Evolutionary conservation across 345 rosid genomes (phyloP).

Genomic region (Passiflora organensis): DNA sequence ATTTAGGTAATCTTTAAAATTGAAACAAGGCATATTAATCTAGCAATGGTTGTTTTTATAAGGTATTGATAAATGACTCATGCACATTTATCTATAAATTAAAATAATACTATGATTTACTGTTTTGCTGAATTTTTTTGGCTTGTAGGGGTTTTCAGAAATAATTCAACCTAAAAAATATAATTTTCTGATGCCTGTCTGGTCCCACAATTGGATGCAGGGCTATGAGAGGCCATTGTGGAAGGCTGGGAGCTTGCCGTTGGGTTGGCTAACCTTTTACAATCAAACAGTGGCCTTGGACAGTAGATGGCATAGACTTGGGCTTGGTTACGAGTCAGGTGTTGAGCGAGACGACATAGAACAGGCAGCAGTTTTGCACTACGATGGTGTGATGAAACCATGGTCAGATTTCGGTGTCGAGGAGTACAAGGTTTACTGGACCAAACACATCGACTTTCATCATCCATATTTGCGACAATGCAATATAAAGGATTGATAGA

Average conservation of each 20-base stretch:
- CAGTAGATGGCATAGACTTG: conserved; percentile 24
- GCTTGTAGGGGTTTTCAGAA: too few species aligned
- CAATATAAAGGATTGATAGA: conserved; percentile 41
- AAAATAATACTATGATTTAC: neutral
- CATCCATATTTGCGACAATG: conserved; percentile 19
- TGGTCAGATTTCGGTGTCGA: conserved; percentile 21
- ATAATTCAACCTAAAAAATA: too few species aligned
- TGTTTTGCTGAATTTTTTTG: neutral
- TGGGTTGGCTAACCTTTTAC: conserved; percentile 24
- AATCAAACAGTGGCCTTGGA: conserved; percentile 18
- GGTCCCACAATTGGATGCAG: conserved; percentile 17
- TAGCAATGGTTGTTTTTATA: neutral
- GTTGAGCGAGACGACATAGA: conserved; percentile 12
- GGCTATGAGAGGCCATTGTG: conserved; percentile 21
- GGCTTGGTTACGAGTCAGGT: conserved; percentile 18
- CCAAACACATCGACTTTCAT: conserved; percentile 15
- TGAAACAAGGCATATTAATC: neutral
- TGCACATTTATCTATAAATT: neutral
- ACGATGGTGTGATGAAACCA: conserved; percentile 31
- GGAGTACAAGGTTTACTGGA: conserved; percentile 22
- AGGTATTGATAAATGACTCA: neutral
- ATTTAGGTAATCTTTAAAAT: conserved; percentile 2
- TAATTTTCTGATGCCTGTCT: conserved; percentile 7
- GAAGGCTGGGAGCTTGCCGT: conserved; percentile 25
- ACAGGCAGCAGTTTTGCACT: conserved; percentile 23